A percentile compares a stretch with the other conserved stretches of the same genome.
These are phyloP conservation scores for Coccomyxa sp. DNA, from an alignment of 139 green algal species.

Conservation along the genomic window DNA sequence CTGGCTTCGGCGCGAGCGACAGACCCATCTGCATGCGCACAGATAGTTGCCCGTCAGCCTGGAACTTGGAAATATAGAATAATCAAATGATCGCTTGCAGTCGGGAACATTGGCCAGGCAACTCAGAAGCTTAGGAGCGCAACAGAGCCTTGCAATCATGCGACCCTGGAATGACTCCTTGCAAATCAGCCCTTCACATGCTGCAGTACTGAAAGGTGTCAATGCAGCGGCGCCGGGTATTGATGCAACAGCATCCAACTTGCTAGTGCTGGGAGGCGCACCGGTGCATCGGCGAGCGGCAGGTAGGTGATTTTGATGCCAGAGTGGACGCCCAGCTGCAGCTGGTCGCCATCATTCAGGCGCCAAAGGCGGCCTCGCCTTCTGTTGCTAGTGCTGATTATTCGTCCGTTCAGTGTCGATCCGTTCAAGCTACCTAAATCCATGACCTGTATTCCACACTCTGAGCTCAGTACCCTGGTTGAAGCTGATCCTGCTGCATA, in stretches of 20 bases:
- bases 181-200: too few species aligned
- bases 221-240: too few species aligned
- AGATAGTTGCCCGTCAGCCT: background rate
- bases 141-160: too few species aligned
- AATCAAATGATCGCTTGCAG: too few species aligned
- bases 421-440: conserved; percentile 76
- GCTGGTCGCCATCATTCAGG: conserved; percentile 45
- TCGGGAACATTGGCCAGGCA: too few species aligned
- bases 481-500: background rate
- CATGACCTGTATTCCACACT: conserved; percentile 11
- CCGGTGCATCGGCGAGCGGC: background rate
- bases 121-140: too few species aligned
- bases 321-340: conserved; percentile 34
- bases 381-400: conserved; percentile 51
- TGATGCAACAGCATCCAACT: too few species aligned
- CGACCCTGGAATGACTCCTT: too few species aligned
- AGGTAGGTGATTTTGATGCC: conserved; percentile 8
- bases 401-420: conserved; percentile 53
- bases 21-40: too few species aligned
- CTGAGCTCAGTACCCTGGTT: background rate
- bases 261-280: background rate
- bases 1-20: too few species aligned
- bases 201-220: too few species aligned
- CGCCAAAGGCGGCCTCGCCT: conserved; percentile 32
- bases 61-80: background rate